phyloP scores from a whole-genome alignment of 2,329 filamentous ascomycete genomes.

The Aspergillaceae sp. region DNA sequence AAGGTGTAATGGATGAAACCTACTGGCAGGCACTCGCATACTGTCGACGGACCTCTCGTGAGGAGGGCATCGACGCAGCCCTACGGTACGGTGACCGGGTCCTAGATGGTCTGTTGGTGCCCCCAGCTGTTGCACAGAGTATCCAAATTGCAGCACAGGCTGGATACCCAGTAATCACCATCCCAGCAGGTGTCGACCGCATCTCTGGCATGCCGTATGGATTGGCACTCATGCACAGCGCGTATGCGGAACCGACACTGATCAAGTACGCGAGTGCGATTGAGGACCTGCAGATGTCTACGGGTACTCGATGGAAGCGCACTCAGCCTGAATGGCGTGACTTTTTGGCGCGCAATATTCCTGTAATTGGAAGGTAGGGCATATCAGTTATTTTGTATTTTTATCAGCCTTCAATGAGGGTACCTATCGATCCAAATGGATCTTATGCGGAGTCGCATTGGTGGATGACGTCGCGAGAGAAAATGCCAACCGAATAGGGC shows the following conservation, averaged over 20 bases:
- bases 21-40: slow-evolving; percentile 61
- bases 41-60: slow-evolving; percentile 48
- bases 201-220: slow-evolving; percentile 54
- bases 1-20: slow-evolving; percentile 54
- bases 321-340: slow-evolving; percentile 46
- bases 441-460: too few relatives aligned
- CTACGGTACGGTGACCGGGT: slow-evolving; percentile 39
- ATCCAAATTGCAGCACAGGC: slow-evolving; percentile 66
- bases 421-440: too few relatives aligned
- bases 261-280: slow-evolving; percentile 56
- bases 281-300: slow-evolving; percentile 47
- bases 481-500: too few relatives aligned
- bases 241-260: slow-evolving; percentile 51
- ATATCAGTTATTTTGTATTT: too few relatives aligned
- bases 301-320: slow-evolving; percentile 40
- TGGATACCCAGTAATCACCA: slow-evolving; percentile 63
- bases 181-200: slow-evolving; percentile 53
- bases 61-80: slow-evolving; percentile 63
- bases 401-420: too few relatives aligned
- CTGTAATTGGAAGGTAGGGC: slow-evolving; percentile 17
- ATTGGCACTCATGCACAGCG: slow-evolving; percentile 52
- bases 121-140: slow-evolving; percentile 58
- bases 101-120: slow-evolving; percentile 59
- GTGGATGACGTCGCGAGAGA: too few relatives aligned
- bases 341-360: slow-evolving; percentile 36